Percentiles rank a stretch among this genome's conserved stretches.
These are phyloP conservation scores for Microbotryomycetes sp. DNA, from an alignment of 1,284 basidiomycete genomes.

Conservation along the genomic window DNA sequence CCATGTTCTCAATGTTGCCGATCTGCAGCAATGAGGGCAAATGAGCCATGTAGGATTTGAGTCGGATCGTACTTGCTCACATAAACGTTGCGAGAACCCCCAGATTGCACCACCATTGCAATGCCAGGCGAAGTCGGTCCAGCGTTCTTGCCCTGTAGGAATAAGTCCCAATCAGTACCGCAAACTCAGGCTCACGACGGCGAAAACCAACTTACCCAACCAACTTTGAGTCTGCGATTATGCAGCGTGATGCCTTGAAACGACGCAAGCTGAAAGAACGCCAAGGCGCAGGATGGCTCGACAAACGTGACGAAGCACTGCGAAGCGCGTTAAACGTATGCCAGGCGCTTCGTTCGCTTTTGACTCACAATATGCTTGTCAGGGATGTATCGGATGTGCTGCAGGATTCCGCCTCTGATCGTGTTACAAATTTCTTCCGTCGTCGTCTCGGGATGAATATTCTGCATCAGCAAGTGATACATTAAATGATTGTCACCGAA, in stretches of 20 bases:
- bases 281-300: conserved; percentile 69
- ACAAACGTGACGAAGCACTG: conserved; percentile 37
- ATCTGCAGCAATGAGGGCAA: not conserved
- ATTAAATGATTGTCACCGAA: not conserved
- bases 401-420: conserved; percentile 78
- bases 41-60: no score
- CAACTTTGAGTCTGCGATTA: conserved; percentile 83
- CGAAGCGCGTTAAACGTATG: not conserved
- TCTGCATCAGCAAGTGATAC: conserved; percentile 37
- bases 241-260: conserved; percentile 80
- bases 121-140: conserved; percentile 70
- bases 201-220: conserved; percentile 95
- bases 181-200: no score
- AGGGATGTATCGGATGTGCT: conserved; percentile 79
- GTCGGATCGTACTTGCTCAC: conserved; percentile 42
- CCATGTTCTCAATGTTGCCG: conserved; percentile 74
- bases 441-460: conserved; percentile 86
- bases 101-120: conserved; percentile 76
- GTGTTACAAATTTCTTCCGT: conserved; percentile 89
- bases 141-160: conserved; percentile 30
- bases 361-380: conserved; percentile 85
- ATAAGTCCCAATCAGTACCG: not conserved
- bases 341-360: no score
- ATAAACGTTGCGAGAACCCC: conserved; percentile 90
- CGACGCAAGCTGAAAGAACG: conserved; percentile 82